Evolutionary conservation across 306 rosid genomes (phyloP), one percentile per base, ranked within the genome.

Genomic region (Vicia villosa): DNA sequence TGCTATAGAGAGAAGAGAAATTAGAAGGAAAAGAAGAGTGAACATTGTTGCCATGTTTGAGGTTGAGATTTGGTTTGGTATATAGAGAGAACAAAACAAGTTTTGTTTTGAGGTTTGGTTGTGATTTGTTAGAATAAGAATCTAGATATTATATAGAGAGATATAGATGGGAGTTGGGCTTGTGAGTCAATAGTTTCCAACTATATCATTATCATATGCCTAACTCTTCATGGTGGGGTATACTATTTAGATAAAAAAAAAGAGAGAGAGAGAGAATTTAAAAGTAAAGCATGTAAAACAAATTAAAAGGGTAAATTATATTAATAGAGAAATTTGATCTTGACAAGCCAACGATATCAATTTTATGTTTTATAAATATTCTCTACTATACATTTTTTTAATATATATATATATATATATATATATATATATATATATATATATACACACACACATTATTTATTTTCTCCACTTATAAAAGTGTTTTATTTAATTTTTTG

Each of bases 71-170:
- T 11, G 12, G 13, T 10, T 3, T 34, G 37, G 37, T 32, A n/a
- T n/a, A n/a, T n/a, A 32, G 37, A 32, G 26, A 9, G 40, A 6
- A 36, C 2, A 60, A 10, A 37, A 36, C 5, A n/a, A 3, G 2
- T 21, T 54, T 56, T 26, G 61, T 5, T 14, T 14, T 28, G 4
- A 13, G 24, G 12, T 57, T 57, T 61, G 57, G 1, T 30, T 73
- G 56, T 36, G 70, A 16, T 0, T 66, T 69, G 61, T 20, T 75
- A 62, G 34, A 15, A 5, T 56, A 15, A 40, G 24, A 14, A 16
- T 43, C 36, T 51, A 3, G 8, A 11, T 60, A 21, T 75, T 70
- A 65, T 75, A 66, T 80, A 59, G 55, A 59, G 55, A 59, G 45
- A 10, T 47, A 15, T 56, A 56, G 19, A 56, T 56, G 60, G 14